Evolutionary conservation across 2,329 filamentous ascomycete genomes (phyloP).

Genomic region (Ceratocystiopsis brevicomis): DNA sequence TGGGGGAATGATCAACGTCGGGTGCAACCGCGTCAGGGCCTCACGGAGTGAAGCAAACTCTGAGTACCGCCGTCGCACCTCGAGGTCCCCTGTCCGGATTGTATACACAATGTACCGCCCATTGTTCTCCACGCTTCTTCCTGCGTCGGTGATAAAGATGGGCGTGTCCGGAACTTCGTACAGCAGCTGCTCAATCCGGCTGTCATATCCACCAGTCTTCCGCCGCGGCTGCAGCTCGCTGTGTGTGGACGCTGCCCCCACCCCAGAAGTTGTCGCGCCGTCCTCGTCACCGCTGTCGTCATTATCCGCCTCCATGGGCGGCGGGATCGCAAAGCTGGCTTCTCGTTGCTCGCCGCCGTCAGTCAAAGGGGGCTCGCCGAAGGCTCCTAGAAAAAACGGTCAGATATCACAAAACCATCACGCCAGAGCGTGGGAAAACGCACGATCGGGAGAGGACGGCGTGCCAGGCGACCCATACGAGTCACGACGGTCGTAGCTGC

Average conservation of each 20-base stretch:
- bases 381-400: constrained; percentile 29
- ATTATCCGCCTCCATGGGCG: constrained; percentile 10
- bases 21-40: constrained; percentile 77
- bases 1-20: constrained; percentile 84
- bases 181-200: constrained; percentile 89
- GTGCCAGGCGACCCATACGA: constrained; percentile 51
- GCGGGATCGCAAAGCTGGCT: constrained; percentile 11
- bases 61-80: constrained; percentile 87
- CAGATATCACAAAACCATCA: constrained; percentile 3
- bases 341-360: constrained; percentile 40
- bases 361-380: constrained; percentile 48
- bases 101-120: constrained; percentile 95
- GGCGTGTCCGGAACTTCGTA: constrained; percentile 84
- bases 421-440: constrained; percentile 17
- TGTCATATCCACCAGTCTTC: constrained; percentile 80
- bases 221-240: constrained; percentile 32
- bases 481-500: constrained; percentile 74
- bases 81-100: constrained; percentile 83
- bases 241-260: constrained; percentile 13
- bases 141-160: constrained; percentile 83
- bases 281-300: constrained; percentile 22
- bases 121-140: constrained; percentile 83
- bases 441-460: constrained; percentile 40
- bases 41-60: constrained; percentile 86
- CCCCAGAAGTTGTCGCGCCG: constrained; percentile 22